A percentile compares a stretch with the other conserved stretches of the same genome.
Evolutionary conservation across 495 filamentous ascomycete genomes (phyloP).

Genomic region (Tricharina praecox): DNA sequence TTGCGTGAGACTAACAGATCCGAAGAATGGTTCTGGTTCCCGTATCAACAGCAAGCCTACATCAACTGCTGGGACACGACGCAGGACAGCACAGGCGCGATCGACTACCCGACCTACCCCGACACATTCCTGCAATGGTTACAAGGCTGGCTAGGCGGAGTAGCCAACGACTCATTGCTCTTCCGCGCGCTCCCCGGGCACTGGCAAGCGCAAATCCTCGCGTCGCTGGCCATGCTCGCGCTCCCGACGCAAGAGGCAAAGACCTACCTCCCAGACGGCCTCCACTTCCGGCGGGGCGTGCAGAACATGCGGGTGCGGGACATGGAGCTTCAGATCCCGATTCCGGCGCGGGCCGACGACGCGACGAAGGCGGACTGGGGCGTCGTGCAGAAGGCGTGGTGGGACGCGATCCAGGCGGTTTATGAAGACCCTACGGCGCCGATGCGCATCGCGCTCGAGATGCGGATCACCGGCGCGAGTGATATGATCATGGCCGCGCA

Average conservation of each 20-base stretch:
- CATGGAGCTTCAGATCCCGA: constrained; percentile 35
- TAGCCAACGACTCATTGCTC: constrained; percentile 27
- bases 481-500: constrained; percentile 40
- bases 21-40: constrained; percentile 43
- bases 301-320: constrained; percentile 40
- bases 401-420: constrained; percentile 35
- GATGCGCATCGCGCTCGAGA: constrained; percentile 37
- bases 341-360: constrained; percentile 24
- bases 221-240: constrained; percentile 30
- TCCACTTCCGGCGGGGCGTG: constrained; percentile 38
- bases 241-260: constrained; percentile 33
- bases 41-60: constrained; percentile 33
- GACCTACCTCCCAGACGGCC: constrained; percentile 33
- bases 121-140: constrained; percentile 34
- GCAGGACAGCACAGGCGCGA: constrained; percentile 23
- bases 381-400: constrained; percentile 35
- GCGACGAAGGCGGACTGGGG: constrained; percentile 30
- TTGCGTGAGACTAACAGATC: too few species aligned
- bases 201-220: constrained; percentile 32
- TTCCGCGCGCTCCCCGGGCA: constrained; percentile 32
- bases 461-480: constrained; percentile 36
- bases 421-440: constrained; percentile 31
- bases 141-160: constrained; percentile 31
- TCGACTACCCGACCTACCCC: constrained; percentile 30
- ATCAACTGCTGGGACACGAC: constrained; percentile 36